Base-by-base conservation (phyloP, 208 protist genomes). In the Leishmania lainsoni region DNA sequence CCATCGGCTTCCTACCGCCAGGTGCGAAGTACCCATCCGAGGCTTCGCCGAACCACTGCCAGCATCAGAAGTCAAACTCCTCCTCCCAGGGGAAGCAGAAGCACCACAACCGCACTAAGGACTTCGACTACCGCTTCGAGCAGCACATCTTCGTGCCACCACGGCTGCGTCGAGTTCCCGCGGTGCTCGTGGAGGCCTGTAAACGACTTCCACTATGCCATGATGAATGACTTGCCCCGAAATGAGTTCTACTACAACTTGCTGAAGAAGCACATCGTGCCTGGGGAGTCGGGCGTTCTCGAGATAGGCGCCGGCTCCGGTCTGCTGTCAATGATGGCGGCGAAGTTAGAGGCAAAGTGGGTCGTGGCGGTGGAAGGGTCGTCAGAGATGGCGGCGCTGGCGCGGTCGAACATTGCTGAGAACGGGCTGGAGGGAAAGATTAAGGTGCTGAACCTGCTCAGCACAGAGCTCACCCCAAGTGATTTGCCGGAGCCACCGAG, bases 131-230 rank as follows among this genome's bases (percentile, higher is more conserved):
- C 65, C 87, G 87, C 45, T 95, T 97, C 75, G 93, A 95, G 69
- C 66, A 76, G 68, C 86, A 94, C 80, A 87, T 97, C 74, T 87
- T 87, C 42, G 90, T 98, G 16, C 93, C 95, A 22, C 65, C 63
- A 42, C 94, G 94, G 32, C 84, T 98, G 58, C 84, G 87, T 22
- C 83, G 86, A 69, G 87, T 90, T 22, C 89, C 91, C 20, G 83
- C 77, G 35, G 90, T 90, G 32, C 84, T 98, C 4, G 89, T 98
- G 2, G 93, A 96, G 81, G 92, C 95, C 4, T n/a, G 95, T 97
- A n/a, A 98, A 98, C 86, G 96, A 98, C 80, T 98, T 97, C 54
- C 96, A 98, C 85, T 98, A 88, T 51, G 96, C 96, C 5, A 98
- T 98, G 95, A 96, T 98, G 94, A 98, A 98, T 80, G 96, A 98